A percentile compares a stretch with the other conserved stretches of the same genome.
phyloP scores from a whole-genome alignment of 805 yeast genomes.

The Yarrowia sp. region DNA sequence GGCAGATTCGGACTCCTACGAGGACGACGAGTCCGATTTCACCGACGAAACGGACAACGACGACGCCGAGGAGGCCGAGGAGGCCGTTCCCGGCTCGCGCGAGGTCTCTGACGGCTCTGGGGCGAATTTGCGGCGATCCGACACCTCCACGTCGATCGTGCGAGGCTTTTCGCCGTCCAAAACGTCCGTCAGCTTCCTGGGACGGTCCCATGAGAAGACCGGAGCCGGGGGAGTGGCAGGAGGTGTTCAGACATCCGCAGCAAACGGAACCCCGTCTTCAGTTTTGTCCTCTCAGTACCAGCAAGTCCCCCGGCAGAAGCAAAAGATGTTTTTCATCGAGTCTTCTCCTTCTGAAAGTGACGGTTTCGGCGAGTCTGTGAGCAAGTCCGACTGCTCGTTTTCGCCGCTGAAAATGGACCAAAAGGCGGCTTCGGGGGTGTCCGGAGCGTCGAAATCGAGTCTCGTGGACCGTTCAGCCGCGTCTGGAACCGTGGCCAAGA shows the following conservation, averaged over 20 bases:
- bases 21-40: slow-evolving; percentile 31
- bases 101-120: not conserved
- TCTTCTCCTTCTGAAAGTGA: slow-evolving; percentile 52
- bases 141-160: slow-evolving; percentile 50
- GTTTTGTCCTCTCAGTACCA: not conserved
- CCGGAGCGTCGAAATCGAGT: slow-evolving; percentile 5
- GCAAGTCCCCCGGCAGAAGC: slow-evolving; percentile 43
- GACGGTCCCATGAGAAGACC: not conserved
- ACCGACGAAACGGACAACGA: slow-evolving; percentile 32
- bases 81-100: not conserved
- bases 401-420: slow-evolving; percentile 15
- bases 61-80: slow-evolving; percentile 15
- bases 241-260: too few relatives aligned
- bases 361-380: slow-evolving; percentile 42
- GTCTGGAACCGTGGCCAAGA: not conserved
- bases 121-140: slow-evolving; percentile 42
- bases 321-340: slow-evolving; percentile 53
- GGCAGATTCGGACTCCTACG: slow-evolving; percentile 22
- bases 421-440: too few relatives aligned
- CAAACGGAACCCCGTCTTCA: too few relatives aligned
- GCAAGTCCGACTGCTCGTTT: slow-evolving; percentile 24
- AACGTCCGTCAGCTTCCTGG: slow-evolving; percentile 47
- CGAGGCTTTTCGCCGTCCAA: slow-evolving; percentile 53
- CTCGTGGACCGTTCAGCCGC: slow-evolving; percentile 1
- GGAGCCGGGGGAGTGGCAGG: not conserved